These are phyloP conservation scores for Buddleja alternifolia DNA, from an alignment of 257 asterid species.

Conservation along the genomic window DNA sequence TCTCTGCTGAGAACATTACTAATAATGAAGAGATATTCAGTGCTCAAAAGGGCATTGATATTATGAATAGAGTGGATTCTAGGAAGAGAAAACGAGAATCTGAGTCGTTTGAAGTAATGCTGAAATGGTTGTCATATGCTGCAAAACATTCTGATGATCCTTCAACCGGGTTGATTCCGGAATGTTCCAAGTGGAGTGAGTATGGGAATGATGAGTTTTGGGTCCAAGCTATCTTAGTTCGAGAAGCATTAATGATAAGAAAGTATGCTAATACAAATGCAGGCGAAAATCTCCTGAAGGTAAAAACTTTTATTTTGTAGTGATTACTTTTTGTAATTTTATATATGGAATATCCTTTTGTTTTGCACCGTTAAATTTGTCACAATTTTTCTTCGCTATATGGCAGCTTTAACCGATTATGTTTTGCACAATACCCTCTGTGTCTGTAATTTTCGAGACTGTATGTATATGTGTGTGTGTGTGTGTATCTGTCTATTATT, in stretches of 20 bases:
- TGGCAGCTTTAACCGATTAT: conserved; percentile 11
- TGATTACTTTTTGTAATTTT: conserved; percentile 20
- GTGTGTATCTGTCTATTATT: conserved; percentile 7
- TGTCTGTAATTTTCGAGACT: background rate
- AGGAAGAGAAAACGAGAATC: conserved; percentile 66
- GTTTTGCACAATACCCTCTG: background rate
- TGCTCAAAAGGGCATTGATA: conserved; percentile 15
- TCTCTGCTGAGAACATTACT: conserved; percentile 29
- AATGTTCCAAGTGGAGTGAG: conserved; percentile 57
- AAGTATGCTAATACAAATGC: conserved; percentile 37
- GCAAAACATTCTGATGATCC: conserved; percentile 60
- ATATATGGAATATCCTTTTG: background rate
- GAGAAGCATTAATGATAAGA: conserved; percentile 49
- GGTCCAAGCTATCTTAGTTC: conserved; percentile 57
- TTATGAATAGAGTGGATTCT: conserved; percentile 27
- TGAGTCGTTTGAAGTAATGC: conserved; percentile 46
- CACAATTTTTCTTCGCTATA: background rate
- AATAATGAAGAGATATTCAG: conserved; percentile 19
- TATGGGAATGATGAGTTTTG: conserved; percentile 47
- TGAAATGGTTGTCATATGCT: conserved; percentile 54
- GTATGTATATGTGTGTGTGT: background rate
- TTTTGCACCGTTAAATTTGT: conserved; percentile 1
- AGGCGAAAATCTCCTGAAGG: conserved; percentile 55
- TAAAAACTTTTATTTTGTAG: conserved; percentile 29
- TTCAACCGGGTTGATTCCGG: conserved; percentile 53